Evolutionary conservation across 2,329 filamentous ascomycete species (phyloP).

Genomic region (Botrytis medusae): DNA sequence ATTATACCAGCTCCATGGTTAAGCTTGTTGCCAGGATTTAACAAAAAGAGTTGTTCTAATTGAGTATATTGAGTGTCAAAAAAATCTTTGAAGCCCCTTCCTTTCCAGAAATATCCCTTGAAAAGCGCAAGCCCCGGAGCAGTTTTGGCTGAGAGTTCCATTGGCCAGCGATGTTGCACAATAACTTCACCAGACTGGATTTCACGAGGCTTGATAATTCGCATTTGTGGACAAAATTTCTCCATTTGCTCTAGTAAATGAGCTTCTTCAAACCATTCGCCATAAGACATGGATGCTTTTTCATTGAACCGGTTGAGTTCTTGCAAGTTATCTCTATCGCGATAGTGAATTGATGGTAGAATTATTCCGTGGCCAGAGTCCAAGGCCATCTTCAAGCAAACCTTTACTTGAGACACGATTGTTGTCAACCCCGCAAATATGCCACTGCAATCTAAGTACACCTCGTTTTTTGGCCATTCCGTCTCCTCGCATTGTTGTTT

Average conservation of each 20-base stretch:
- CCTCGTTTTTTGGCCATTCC: slow-evolving; percentile 32
- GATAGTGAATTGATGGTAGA: slow-evolving; percentile 41
- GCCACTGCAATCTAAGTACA: slow-evolving; percentile 40
- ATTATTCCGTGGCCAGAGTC: slow-evolving; percentile 39
- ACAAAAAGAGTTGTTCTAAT: slow-evolving; percentile 22
- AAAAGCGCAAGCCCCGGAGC: slow-evolving; percentile 36
- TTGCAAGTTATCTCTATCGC: slow-evolving; percentile 37
- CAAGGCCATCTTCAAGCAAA: slow-evolving; percentile 42
- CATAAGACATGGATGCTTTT: slow-evolving; percentile 39
- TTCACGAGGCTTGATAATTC: slow-evolving; percentile 37
- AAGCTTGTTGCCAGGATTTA: slow-evolving; percentile 22
- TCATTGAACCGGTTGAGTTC: slow-evolving; percentile 41
- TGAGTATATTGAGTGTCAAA: slow-evolving; percentile 31
- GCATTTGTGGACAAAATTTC: slow-evolving; percentile 40
- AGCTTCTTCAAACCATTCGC: slow-evolving; percentile 41
- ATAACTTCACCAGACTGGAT: slow-evolving; percentile 25
- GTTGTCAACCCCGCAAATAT: slow-evolving; percentile 41
- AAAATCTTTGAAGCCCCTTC: slow-evolving; percentile 33
- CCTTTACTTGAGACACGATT: slow-evolving; percentile 42
- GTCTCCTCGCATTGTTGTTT: slow-evolving; percentile 32
- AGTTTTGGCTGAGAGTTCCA: slow-evolving; percentile 28
- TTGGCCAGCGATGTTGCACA: slow-evolving; percentile 33
- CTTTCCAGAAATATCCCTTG: slow-evolving; percentile 17
- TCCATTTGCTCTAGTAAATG: slow-evolving; percentile 36
- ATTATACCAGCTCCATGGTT: slow-evolving; percentile 36